Evolutionary conservation across 179 eudicot genomes (phyloP), one percentile per base, ranked within the genome.

Genomic region (Spinacia oleracea): DNA sequence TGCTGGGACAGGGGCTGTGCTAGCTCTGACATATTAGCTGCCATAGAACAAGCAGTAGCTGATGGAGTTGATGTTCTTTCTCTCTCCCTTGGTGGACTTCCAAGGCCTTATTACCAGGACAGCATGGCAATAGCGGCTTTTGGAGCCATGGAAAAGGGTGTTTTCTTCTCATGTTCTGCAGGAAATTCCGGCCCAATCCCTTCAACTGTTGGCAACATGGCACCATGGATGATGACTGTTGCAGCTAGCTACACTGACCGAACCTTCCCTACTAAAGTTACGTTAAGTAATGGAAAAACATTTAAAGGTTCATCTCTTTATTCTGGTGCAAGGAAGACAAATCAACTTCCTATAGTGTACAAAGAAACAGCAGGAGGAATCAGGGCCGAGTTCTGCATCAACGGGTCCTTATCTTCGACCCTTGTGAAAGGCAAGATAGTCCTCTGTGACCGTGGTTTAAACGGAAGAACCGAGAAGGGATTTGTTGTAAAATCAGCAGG

Each of bases 41-140:
- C 92, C 5, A 88, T 92, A 15, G 97, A 92, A 63, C 84, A 81
- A 77, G 97, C 92, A 11, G 88, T 90, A 2, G 65, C 68, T 0
- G 97, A 92, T 73, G 94, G 97, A 2, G 94, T 92, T 29, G 88
- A 92, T 58, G 78, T 92, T 45, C 79, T 92, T n/a, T 90, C 97
- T 10, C 89, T 90, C 31, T 92, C 97, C n/a, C 80, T 92, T 31
- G 97, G 97, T 48, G 92, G 97, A 46, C 25, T 65, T 21, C 79
- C 92, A 14, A 82, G 87, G 77, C 94, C 94, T 48, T 92, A 89
- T 59, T 84, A 90, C 70, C 67, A 51, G 0, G 92, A 90, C 68
- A 88, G 83, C 68, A 81, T 90, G 80, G 97, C 97, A 21, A 89
- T 92, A 72, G 90, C 92, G 5, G 72, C 94, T 45, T 87, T 92